Conservation (phyloP, 2,329 filamentous ascomycete species). For the Exophiala spinifera region DNA sequence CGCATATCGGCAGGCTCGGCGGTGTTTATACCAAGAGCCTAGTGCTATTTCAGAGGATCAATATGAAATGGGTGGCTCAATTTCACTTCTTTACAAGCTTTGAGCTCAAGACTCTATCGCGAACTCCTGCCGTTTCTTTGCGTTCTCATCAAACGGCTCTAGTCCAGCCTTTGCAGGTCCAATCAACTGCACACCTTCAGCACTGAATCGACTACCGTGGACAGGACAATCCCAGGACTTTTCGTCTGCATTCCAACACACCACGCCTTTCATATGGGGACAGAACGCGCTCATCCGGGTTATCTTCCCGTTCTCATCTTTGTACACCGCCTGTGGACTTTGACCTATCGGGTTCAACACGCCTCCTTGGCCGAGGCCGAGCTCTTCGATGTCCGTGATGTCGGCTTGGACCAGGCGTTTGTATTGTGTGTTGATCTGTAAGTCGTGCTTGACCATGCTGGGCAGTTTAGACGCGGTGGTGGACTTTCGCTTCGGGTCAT, state of each 20-base stretch:
- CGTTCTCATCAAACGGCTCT: too few species aligned
- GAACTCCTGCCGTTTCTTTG: too few species aligned
- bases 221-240: constrained; percentile 56
- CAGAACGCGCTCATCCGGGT: constrained; percentile 54
- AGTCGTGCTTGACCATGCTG: constrained; percentile 49
- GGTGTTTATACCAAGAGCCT: too few species aligned
- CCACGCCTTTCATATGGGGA: constrained; percentile 55
- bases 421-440: constrained; percentile 57
- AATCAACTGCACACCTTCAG: constrained; percentile 42
- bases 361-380: constrained; percentile 49
- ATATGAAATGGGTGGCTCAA: too few species aligned
- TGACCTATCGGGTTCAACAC: constrained; percentile 50
- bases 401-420: constrained; percentile 54
- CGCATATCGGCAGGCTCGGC: too few species aligned
- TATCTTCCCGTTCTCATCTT: constrained; percentile 52
- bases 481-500: constrained; percentile 49
- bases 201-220: constrained; percentile 44
- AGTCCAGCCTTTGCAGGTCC: constrained; percentile 40
- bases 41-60: too few species aligned
- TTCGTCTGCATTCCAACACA: constrained; percentile 56
- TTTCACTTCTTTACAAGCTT: too few species aligned
- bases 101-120: too few species aligned
- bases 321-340: constrained; percentile 55
- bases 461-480: constrained; percentile 47
- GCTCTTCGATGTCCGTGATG: constrained; percentile 56